Evolutionary conservation across 2,329 filamentous ascomycete species (phyloP), one percentile per base, ranked within the genome.

Genomic region (Diaporthe sp.): DNA sequence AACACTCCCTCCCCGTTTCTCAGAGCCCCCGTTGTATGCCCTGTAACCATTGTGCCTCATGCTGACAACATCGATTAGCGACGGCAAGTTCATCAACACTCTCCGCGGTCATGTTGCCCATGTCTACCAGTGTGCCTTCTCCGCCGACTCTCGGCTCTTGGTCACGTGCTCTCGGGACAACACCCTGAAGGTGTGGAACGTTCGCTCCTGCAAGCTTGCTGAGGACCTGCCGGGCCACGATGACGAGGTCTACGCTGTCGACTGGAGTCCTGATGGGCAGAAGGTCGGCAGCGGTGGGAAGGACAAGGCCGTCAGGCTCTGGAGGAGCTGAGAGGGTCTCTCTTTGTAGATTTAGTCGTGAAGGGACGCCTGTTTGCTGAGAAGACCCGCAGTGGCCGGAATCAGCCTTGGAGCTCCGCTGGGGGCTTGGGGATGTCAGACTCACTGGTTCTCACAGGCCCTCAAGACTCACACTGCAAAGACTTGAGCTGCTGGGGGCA

Each of bases 151-250:
- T 25, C 88, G 96, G n/a, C 85, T 98, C 40, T 86, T 98, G 6
- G 96, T 97, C 19, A 97, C 95, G 42, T 94, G 90, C 2, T 96
- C 93, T 76, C 97, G 97, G 82, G 97, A 98, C 82, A 97, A 95
- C 2, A 98, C 97, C 0, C 85, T 98, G 66, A 98, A 98, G 82
- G 94, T 97, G 7, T 99, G 96, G 96, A 95, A 97, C 80, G 94
- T 98, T 82, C 89, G 93, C 76, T 95, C 93, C 2, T 94, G 93
- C 68, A 98, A 97, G 84, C 85, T 99, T 74, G 90, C 92, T 4
- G 86, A 86, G 64, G 96, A 98, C 85, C 86, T 98, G 60, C 95
- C 96, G 0, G 95, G 96, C 0, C 96, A 98, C 82, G 91, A 94
- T 82, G 96, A 98, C 80, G 95, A 98, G 82, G 96, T 98, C 0